Percentiles rank a stretch among this genome's conserved stretches.
phyloP scores from a whole-genome alignment of 179 eudicot genomes.

The Carnegiea gigantea region DNA sequence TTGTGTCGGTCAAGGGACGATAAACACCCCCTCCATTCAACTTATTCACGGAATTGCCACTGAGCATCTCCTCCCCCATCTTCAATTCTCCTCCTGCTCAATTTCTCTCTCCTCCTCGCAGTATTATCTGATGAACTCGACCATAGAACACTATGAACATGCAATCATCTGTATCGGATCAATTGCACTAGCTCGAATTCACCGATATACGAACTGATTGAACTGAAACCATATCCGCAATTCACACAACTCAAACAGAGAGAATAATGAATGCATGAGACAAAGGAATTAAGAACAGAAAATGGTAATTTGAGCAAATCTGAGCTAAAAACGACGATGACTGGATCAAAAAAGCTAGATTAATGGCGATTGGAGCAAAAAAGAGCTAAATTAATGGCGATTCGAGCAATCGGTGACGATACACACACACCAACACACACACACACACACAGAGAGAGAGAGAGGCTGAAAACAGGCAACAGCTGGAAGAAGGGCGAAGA shows the following conservation, averaged over 20 bases:
- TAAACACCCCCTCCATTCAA: conserved; percentile 14
- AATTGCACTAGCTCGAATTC: neutral
- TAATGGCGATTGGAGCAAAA: neutral
- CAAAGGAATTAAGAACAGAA: neutral
- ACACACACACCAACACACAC: no score
- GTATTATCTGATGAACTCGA: no score
- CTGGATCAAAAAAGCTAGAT: neutral
- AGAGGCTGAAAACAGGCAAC: neutral
- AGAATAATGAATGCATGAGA: neutral
- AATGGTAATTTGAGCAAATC: neutral
- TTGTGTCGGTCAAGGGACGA: conserved; percentile 20
- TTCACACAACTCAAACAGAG: neutral
- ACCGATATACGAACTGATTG: neutral
- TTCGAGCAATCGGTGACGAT: neutral
- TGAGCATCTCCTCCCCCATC: neutral
- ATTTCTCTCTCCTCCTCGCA: neutral
- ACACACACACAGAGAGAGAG: neutral
- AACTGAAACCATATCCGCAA: neutral
- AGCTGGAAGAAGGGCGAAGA: neutral
- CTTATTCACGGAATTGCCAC: conserved; percentile 29
- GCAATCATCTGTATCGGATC: neutral
- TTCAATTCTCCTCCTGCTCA: no score
- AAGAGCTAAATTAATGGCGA: neutral
- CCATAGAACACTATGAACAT: no score
- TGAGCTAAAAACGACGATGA: neutral